These are phyloP conservation scores for Potentilla sterilis DNA, from an alignment of 306 rosid species.

Conservation along the genomic window DNA sequence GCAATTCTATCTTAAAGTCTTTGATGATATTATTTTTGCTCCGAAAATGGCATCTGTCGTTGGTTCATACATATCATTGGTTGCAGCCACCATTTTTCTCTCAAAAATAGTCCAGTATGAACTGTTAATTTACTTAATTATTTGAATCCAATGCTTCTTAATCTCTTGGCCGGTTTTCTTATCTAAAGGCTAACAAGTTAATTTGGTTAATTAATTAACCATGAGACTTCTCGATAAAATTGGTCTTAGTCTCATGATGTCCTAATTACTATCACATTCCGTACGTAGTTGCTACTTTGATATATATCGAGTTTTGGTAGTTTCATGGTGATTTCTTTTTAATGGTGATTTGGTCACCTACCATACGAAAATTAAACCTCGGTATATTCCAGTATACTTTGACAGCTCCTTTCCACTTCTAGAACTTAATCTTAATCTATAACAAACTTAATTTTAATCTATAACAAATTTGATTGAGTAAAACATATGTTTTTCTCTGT, in stretches of 20 bases:
- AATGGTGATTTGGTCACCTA: conserved; percentile 37
- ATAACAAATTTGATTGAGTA: not conserved
- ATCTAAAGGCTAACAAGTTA: too few relatives aligned
- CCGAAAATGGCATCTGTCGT: conserved; percentile 29
- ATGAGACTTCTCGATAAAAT: not conserved
- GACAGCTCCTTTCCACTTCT: conserved; percentile 7
- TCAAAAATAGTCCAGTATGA: not conserved
- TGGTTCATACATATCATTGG: conserved; percentile 21
- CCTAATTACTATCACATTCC: too few relatives aligned
- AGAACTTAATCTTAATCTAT: not conserved
- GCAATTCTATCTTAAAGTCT: conserved; percentile 11
- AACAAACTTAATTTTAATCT: not conserved
- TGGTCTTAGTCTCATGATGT: too few relatives aligned
- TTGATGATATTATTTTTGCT: conserved; percentile 6
- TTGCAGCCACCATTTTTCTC: conserved; percentile 17
- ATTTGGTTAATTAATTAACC: too few relatives aligned
- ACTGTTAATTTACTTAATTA: not conserved
- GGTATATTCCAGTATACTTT: too few relatives aligned
- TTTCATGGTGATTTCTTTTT: conserved; percentile 14
- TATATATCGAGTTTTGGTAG: conserved; percentile 2
- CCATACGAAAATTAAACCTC: conserved; percentile 30
- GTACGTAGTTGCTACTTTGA: too few relatives aligned
- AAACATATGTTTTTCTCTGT: not conserved
- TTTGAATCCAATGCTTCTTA: not conserved
- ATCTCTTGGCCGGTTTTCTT: too few relatives aligned